Percentiles rank a stretch among this genome's conserved stretches.
Conservation (phyloP, 1,284 basidiomycete genomes). For the Apiotrichum porosum region DNA sequence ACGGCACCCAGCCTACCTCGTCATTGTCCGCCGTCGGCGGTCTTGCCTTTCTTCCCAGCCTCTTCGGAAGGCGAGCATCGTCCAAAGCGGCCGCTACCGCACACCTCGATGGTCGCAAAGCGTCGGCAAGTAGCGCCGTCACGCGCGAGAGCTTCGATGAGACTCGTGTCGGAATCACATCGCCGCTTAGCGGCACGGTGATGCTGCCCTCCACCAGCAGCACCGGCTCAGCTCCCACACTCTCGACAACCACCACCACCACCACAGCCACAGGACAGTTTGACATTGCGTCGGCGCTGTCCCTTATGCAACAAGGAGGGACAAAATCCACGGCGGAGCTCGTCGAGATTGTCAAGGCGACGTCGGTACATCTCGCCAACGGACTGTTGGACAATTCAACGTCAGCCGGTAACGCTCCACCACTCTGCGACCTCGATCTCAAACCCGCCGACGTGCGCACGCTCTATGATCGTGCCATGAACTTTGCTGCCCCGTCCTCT, state of each 20-base stretch:
- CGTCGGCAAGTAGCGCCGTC: slow-evolving; percentile 6
- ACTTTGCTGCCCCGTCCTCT: slow-evolving; percentile 21
- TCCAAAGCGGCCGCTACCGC: slow-evolving; percentile 9
- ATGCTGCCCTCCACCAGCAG: slow-evolving; percentile 1
- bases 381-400: slow-evolving; percentile 16
- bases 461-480: slow-evolving; percentile 29
- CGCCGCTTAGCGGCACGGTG: slow-evolving; percentile 7
- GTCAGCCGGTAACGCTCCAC: background rate
- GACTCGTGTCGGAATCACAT: background rate
- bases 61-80: slow-evolving; percentile 24
- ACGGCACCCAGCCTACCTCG: background rate
- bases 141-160: slow-evolving; percentile 15
- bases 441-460: slow-evolving; percentile 20
- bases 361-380: slow-evolving; percentile 30
- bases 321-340: slow-evolving; percentile 20
- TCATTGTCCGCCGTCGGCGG: slow-evolving; percentile 9
- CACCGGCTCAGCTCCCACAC: background rate
- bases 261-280: slow-evolving; percentile 18
- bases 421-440: slow-evolving; percentile 12
- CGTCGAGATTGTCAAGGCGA: slow-evolving; percentile 33
- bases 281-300: slow-evolving; percentile 32
- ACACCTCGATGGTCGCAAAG: slow-evolving; percentile 9
- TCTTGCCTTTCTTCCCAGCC: slow-evolving; percentile 24
- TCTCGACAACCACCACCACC: background rate
- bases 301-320: slow-evolving; percentile 28